Conservation (phyloP, 2,329 filamentous ascomycete species). For the Teratosphaeriaceae sp. region DNA sequence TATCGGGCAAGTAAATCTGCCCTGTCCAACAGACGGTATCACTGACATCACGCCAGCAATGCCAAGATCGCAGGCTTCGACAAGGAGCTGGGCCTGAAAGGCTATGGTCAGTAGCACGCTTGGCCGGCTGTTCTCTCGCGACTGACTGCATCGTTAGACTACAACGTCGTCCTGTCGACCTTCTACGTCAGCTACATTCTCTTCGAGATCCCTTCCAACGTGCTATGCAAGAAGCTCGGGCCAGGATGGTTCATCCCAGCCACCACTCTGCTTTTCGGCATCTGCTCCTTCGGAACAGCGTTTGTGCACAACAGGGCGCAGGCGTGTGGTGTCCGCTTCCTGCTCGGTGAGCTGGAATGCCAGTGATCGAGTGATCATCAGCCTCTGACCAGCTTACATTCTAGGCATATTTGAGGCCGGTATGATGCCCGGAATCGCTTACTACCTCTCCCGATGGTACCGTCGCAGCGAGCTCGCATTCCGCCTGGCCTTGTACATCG, state of each 20-base stretch:
- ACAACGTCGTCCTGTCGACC: conserved; percentile 59
- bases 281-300: conserved; percentile 56
- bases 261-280: conserved; percentile 56
- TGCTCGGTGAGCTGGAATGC: conserved; percentile 46
- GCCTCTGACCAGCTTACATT: too few relatives aligned
- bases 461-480: conserved; percentile 62
- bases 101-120: conserved; percentile 33
- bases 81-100: conserved; percentile 51
- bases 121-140: background rate
- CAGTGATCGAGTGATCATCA: too few relatives aligned
- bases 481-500: conserved; percentile 61
- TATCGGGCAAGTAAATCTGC: conserved; percentile 46
- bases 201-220: conserved; percentile 63
- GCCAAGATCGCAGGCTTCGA: conserved; percentile 55
- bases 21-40: background rate
- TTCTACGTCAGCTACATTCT: conserved; percentile 71
- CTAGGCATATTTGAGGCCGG: conserved; percentile 60
- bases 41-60: conserved; percentile 46
- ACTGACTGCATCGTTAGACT: conserved; percentile 28
- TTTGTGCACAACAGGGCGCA: conserved; percentile 53
- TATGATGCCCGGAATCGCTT: conserved; percentile 67
- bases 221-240: conserved; percentile 63
- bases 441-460: conserved; percentile 68
- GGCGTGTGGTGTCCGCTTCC: conserved; percentile 56
- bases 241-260: conserved; percentile 65